These are phyloP conservation scores for Claviceps arundinis DNA, from an alignment of 2,329 filamentous ascomycete genomes.

Conservation along the genomic window DNA sequence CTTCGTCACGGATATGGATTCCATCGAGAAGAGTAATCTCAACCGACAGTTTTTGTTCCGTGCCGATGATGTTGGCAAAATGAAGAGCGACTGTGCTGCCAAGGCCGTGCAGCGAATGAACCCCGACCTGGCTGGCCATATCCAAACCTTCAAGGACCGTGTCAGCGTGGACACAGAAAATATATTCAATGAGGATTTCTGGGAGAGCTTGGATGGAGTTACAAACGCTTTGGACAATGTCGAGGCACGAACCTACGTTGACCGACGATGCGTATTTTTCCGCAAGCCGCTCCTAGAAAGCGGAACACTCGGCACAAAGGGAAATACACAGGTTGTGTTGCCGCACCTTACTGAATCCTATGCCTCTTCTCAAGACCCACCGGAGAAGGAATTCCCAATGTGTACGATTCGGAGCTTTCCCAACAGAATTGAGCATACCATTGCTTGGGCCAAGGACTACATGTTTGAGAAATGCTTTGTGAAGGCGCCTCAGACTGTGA, in stretches of 20 bases:
- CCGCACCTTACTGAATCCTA: conserved; percentile 91
- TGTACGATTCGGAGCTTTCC: conserved; percentile 95
- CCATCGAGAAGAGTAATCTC: conserved; percentile 96
- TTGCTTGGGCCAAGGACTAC: conserved; percentile 86
- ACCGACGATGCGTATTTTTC: conserved; percentile 95
- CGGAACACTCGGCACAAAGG: conserved; percentile 96
- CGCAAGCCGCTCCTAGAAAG: conserved; percentile 92
- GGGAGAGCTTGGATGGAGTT: conserved; percentile 74
- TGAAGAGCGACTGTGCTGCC: conserved; percentile 94
- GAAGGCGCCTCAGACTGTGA: conserved; percentile 85
- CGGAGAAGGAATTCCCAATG: conserved; percentile 98
- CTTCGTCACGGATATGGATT: conserved; percentile 92
- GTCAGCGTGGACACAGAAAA: conserved; percentile 87
- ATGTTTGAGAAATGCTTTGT: conserved; percentile 91
- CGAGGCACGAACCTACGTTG: conserved; percentile 90
- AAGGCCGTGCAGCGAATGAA: conserved; percentile 92
- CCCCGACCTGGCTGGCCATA: conserved; percentile 77
- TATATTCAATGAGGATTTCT: conserved; percentile 89
- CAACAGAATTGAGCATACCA: conserved; percentile 96
- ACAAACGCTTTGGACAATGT: conserved; percentile 98
- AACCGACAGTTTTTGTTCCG: conserved; percentile 97
- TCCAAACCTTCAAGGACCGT: conserved; percentile 73
- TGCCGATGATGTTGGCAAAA: conserved; percentile 78
- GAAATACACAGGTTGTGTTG: conserved; percentile 92
- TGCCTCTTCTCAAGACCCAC: conserved; percentile 86